A percentile compares a stretch with the other conserved stretches of the same genome.
Evolutionary conservation across 345 rosid genomes (phyloP).

Genomic region (Brassica napus): DNA sequence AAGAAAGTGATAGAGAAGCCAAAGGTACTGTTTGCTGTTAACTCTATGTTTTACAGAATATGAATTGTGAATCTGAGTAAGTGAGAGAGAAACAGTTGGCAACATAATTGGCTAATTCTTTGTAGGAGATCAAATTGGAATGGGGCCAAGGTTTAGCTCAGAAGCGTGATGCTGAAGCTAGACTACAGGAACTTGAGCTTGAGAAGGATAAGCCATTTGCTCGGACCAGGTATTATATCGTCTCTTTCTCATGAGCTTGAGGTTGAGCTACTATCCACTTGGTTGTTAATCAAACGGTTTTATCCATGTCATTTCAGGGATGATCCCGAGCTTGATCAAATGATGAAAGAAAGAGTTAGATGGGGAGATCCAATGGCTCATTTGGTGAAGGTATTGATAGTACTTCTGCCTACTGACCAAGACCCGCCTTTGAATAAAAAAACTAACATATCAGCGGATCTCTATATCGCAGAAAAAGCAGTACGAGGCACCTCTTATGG

Average conservation of each 20-base stretch:
- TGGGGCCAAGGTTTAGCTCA: slow-evolving; percentile 99
- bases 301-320: slow-evolving; percentile 52
- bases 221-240: slow-evolving; percentile 60
- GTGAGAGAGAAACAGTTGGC: not conserved
- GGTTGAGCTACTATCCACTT: slow-evolving; percentile 6
- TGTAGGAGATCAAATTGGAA: slow-evolving; percentile 79
- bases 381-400: slow-evolving; percentile 70
- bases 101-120: slow-evolving; percentile 5
- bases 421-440: not conserved
- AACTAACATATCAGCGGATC: not conserved
- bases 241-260: slow-evolving; percentile 8
- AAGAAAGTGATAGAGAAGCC: slow-evolving; percentile 71
- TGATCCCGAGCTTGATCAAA: slow-evolving; percentile 85
- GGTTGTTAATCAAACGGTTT: slow-evolving; percentile 8
- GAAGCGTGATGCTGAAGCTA: slow-evolving; percentile 83
- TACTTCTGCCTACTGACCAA: slow-evolving; percentile 9
- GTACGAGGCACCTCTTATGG: slow-evolving; percentile 48
- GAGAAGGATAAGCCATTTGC: slow-evolving; percentile 95
- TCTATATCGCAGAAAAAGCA: slow-evolving; percentile 56
- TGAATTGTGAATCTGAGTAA: not conserved
- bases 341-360: slow-evolving; percentile 72
- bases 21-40: slow-evolving; percentile 50
- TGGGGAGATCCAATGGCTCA: slow-evolving; percentile 99
- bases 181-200: slow-evolving; percentile 64
- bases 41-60: not conserved